Evolutionary conservation across 73 alveolate species (phyloP), one percentile per base, ranked within the genome.

Genomic region (Stentor coeruleus): DNA sequence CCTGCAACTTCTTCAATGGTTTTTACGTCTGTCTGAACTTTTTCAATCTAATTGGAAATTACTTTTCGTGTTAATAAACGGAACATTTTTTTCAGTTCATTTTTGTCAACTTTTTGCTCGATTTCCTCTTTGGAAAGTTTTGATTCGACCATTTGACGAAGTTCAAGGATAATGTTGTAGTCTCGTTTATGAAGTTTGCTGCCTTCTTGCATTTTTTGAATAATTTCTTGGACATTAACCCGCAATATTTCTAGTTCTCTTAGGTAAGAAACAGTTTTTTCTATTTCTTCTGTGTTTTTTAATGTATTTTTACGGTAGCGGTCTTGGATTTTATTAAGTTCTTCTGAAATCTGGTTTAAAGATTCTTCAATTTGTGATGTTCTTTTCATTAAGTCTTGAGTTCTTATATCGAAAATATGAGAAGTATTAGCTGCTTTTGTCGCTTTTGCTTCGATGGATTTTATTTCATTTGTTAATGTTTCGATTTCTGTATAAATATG

Each of bases 91-190:
- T 66, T 66, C 39, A 66, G 39, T 20, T 66, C 79, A 40, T 66
- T 66, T 66, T 66, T 66, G 37, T 66, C 79, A 1, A 66, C 79
- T 66, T 66, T 66, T 66, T 66, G 79, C 79, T 20, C 37, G 79
- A 66, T 20, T 20, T 66, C 79, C 33, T 66, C 79, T 66, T 66
- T 66, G 14, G n/a, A 20, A 20, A 20, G 40, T 66, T 66, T 66
- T 20, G n/a, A 20, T 33, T 66, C 79, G 1, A 66, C 49, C 2
- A 66, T 31, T 66, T 14, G 33, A 20, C 11, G 14, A 20, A 66
- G 40, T 26, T 66, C 79, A 1, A 28, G n/a, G 33, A 66, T 66
- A 11, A 11, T 66, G n/a, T 66, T 26, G n/a, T 20, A 20, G 41
- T 66, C 79, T 26, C 79, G n/a, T 26, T 33, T 37, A 40, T 66